phyloP scores from a whole-genome alignment of 352 stramenopile species.

The Globisporangium paddicum region DNA sequence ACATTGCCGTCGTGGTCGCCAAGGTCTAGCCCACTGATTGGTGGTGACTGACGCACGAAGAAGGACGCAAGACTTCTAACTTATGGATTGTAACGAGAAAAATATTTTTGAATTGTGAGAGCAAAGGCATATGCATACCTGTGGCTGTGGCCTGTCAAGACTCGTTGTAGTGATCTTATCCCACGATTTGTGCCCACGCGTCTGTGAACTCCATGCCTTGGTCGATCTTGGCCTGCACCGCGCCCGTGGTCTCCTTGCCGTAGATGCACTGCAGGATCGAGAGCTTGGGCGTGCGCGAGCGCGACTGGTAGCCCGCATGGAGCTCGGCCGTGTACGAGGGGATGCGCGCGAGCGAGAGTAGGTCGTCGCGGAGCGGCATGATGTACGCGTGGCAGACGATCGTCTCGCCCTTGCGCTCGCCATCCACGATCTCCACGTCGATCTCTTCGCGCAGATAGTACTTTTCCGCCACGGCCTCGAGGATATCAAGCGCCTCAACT shows the following conservation, averaged over 20 bases:
- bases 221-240: constrained; percentile 37
- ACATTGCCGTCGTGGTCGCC: constrained; percentile 58
- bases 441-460: constrained; percentile 70
- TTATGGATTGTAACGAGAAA: constrained; percentile 4
- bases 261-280: constrained; percentile 58
- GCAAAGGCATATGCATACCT: too few species aligned
- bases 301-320: constrained; percentile 43
- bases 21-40: constrained; percentile 33
- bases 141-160: background rate
- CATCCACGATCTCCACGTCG: constrained; percentile 44
- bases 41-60: too few species aligned
- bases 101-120: constrained; percentile 11
- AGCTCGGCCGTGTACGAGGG: constrained; percentile 45
- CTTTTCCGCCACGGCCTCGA: constrained; percentile 64
- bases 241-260: constrained; percentile 26
- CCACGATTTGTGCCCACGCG: constrained; percentile 27
- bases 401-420: constrained; percentile 29
- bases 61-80: background rate
- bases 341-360: constrained; percentile 45
- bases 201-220: constrained; percentile 35
- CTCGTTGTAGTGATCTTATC: background rate
- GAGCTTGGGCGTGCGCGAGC: constrained; percentile 34
- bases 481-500: constrained; percentile 59
- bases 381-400: constrained; percentile 51
- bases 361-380: constrained; percentile 44